phyloP scores from a whole-genome alignment of 495 filamentous ascomycete species.

The Daldinia concentrica region DNA sequence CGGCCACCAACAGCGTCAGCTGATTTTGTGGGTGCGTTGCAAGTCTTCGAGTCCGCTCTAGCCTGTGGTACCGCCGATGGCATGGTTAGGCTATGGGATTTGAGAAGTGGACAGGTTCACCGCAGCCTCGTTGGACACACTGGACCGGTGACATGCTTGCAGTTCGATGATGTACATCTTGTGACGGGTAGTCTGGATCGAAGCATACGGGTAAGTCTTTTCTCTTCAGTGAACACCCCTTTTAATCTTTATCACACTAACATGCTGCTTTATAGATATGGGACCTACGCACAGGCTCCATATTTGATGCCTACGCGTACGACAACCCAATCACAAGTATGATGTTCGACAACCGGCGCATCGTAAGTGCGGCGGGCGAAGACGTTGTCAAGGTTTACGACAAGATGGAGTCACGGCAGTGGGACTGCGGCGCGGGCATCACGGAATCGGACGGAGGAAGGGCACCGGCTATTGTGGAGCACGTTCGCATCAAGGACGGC shows the following conservation, averaged over 20 bases:
- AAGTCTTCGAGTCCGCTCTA: slow-evolving; percentile 96
- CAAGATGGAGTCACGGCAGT: slow-evolving; percentile 93
- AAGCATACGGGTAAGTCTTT: slow-evolving; percentile 85
- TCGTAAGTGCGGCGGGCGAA: slow-evolving; percentile 90
- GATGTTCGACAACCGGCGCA: slow-evolving; percentile 95
- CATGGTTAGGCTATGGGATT: slow-evolving; percentile 97
- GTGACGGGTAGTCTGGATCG: slow-evolving; percentile 94
- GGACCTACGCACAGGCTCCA: slow-evolving; percentile 96
- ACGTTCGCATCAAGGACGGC: slow-evolving; percentile 90
- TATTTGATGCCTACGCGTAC: slow-evolving; percentile 96
- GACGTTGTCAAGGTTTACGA: slow-evolving; percentile 97
- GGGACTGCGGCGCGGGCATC: slow-evolving; percentile 92
- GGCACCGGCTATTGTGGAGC: slow-evolving; percentile 77
- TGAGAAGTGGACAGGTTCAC: slow-evolving; percentile 95
- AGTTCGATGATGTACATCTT: slow-evolving; percentile 95
- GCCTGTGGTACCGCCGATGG: slow-evolving; percentile 99
- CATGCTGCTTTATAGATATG: slow-evolving; percentile 74
- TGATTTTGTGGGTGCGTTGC: slow-evolving; percentile 93
- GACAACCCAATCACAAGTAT: slow-evolving; percentile 93
- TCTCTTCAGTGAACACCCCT: not conserved
- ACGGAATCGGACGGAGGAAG: slow-evolving; percentile 68
- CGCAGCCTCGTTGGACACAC: slow-evolving; percentile 96
- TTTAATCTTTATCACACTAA: slow-evolving; percentile 12
- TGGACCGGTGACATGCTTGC: slow-evolving; percentile 91
- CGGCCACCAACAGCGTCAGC: slow-evolving; percentile 70